phyloP scores from a whole-genome alignment of 2,329 filamentous ascomycete species.

The Coleophoma eucalyptorum region DNA sequence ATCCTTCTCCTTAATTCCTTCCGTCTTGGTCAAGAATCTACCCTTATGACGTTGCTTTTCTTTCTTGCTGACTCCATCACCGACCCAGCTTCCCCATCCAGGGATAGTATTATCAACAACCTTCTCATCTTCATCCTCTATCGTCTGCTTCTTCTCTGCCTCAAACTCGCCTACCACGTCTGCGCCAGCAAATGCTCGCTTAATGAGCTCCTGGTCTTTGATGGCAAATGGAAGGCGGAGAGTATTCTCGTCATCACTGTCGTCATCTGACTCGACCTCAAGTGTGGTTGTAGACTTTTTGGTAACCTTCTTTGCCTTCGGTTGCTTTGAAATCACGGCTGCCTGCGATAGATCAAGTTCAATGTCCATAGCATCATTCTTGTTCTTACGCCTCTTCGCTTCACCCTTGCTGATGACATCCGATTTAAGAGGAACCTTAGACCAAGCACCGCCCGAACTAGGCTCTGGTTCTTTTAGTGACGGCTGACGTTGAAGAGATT shows the following conservation, averaged over 20 bases:
- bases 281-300: constrained; percentile 16
- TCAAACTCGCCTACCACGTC: constrained; percentile 80
- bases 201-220: constrained; percentile 65
- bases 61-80: constrained; percentile 72
- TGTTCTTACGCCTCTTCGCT: constrained; percentile 24
- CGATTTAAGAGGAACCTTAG: constrained; percentile 20
- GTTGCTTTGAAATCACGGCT: constrained; percentile 23
- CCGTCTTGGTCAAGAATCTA: constrained; percentile 59
- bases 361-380: constrained; percentile 24
- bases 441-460: constrained; percentile 27
- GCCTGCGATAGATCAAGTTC: constrained; percentile 27
- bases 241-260: constrained; percentile 41
- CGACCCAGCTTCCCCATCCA: constrained; percentile 92
- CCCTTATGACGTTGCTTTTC: constrained; percentile 61
- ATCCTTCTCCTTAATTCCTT: constrained; percentile 72
- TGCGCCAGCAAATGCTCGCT: constrained; percentile 81
- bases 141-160: constrained; percentile 69
- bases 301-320: constrained; percentile 16
- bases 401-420: constrained; percentile 19
- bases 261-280: constrained; percentile 23
- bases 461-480: constrained; percentile 8
- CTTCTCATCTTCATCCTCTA: constrained; percentile 78
- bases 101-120: constrained; percentile 80
- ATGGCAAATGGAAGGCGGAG: constrained; percentile 53
- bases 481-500: neutral